Evolutionary conservation across 116 monocot species (phyloP), one percentile per base, ranked within the genome.

Genomic region (Cymodocea nodosa): DNA sequence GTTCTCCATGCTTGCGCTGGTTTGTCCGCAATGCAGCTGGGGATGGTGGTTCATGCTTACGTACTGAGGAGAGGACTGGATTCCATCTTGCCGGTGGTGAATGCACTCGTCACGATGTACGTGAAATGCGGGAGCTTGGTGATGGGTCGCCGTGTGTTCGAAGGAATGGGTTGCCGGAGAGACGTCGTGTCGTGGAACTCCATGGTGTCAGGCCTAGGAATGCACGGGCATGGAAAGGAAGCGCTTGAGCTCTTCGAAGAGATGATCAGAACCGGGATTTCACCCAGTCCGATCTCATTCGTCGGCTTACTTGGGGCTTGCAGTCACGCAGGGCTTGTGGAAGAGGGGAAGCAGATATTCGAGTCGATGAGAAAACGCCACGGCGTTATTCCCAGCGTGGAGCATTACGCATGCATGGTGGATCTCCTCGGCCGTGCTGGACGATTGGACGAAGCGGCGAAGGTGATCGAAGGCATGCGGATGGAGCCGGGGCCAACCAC

Each of bases 131-230:
- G 89, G 24, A 68, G 52, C 22, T 54, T 92, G 51, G 86, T 77
- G 2, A 37, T 35, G 5, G 84, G 75, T 0, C 67, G 67, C 1
- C 64, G 66, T n/a, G 52, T 89, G 0, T 98, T 98, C 59, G 56
- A 86, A 18, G 50, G 40, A 4, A 74, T 82, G 66, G 65, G 67
- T 18, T 48, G 59, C 0, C 64, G 52, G 24, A 89, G 75, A 74
- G 83, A 92, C 66, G 89, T 89, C 14, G 84, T 92, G 15, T 80
- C 98, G 1, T 98, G 92, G 98, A 98, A 92, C 71, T 84, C 89
- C 1, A 62, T 91, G 59, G 85, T 98, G 24, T 84, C 84, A 4
- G 82, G 80, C 3, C 84, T 75, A 53, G 86, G 79, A 4, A 73
- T 84, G 51, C 81, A 89, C 75, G 98, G 98, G 2, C 74, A 73